These are phyloP conservation scores for Chrysopogon serrulatus DNA, from an alignment of 176 grass and related monocot species.

Conservation along the genomic window DNA sequence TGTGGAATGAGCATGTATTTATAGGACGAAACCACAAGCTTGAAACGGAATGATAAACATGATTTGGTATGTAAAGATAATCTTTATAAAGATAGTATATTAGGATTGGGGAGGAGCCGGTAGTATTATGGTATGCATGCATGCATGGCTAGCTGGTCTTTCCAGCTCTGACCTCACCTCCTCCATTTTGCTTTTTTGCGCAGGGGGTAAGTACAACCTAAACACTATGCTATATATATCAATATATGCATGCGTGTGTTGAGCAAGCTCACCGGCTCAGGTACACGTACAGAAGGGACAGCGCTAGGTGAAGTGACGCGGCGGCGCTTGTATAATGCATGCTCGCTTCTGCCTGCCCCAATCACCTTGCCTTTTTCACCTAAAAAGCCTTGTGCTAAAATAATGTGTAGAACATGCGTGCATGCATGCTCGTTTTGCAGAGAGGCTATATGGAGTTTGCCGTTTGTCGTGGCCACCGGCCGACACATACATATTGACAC, in stretches of 20 bases:
- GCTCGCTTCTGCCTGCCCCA: neutral
- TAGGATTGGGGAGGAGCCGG: conserved; percentile 33
- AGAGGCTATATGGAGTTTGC: neutral
- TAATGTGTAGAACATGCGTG: neutral
- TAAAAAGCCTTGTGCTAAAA: conserved; percentile 3
- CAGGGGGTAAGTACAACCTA: conserved; percentile 66
- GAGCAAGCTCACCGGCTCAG: conserved; percentile 3
- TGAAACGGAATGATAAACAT: neutral
- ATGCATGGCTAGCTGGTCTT: conserved; percentile 26
- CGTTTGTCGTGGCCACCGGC: neutral
- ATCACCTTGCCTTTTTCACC: neutral
- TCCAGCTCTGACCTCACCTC: conserved; percentile 38
- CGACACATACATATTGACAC: too few relatives aligned
- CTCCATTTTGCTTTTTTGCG: conserved; percentile 22
- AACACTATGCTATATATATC: conserved; percentile 25
- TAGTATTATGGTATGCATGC: neutral
- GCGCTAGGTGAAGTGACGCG: neutral
- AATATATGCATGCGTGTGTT: neutral
- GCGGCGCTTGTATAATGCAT: neutral
- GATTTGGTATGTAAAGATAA: neutral
- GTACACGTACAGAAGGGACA: conserved; percentile 23
- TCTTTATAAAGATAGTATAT: neutral
- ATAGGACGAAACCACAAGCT: neutral
- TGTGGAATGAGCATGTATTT: neutral
- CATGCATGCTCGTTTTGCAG: neutral